These are phyloP conservation scores for Speleostelium caveatum DNA, from an alignment of 78 protist species.

Conservation along the genomic window DNA sequence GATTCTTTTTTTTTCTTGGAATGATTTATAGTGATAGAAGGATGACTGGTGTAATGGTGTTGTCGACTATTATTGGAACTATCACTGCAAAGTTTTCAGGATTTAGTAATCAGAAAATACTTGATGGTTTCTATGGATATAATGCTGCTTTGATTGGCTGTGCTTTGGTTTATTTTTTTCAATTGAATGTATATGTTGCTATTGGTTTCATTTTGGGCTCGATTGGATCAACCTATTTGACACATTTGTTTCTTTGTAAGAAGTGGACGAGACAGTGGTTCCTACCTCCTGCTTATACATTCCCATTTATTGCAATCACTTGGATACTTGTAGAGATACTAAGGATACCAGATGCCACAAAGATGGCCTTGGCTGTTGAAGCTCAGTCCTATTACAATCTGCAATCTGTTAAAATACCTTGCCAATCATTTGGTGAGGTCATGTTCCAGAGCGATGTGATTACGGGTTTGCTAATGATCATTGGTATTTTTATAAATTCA, in stretches of 20 bases:
- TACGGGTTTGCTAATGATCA: slow-evolving; percentile 11
- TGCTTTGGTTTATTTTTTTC: slow-evolving; percentile 44
- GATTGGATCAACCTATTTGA: slow-evolving; percentile 4
- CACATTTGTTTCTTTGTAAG: slow-evolving; percentile 18
- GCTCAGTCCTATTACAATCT: no score
- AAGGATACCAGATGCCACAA: neutral
- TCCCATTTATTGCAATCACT: slow-evolving; percentile 45
- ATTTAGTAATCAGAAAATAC: neutral
- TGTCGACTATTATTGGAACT: slow-evolving; percentile 10
- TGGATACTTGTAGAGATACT: slow-evolving; percentile 29
- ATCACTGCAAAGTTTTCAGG: neutral
- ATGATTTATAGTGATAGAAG: slow-evolving; percentile 6
- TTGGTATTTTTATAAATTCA: slow-evolving; percentile 26
- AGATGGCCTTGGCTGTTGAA: neutral
- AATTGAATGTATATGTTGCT: neutral
- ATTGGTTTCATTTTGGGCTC: slow-evolving; percentile 20
- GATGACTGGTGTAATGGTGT: slow-evolving; percentile 15
- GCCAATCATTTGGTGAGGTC: slow-evolving; percentile 59
- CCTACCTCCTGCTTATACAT: slow-evolving; percentile 59
- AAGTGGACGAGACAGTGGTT: no score
- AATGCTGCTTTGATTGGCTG: slow-evolving; percentile 62
- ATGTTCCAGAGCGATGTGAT: slow-evolving; percentile 38
- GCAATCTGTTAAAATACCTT: no score
- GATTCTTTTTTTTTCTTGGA: slow-evolving; percentile 18
- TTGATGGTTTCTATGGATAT: slow-evolving; percentile 52